Base-by-base conservation (phyloP, 139 green algal species). In the Mychonastes homosphaera region DNA sequence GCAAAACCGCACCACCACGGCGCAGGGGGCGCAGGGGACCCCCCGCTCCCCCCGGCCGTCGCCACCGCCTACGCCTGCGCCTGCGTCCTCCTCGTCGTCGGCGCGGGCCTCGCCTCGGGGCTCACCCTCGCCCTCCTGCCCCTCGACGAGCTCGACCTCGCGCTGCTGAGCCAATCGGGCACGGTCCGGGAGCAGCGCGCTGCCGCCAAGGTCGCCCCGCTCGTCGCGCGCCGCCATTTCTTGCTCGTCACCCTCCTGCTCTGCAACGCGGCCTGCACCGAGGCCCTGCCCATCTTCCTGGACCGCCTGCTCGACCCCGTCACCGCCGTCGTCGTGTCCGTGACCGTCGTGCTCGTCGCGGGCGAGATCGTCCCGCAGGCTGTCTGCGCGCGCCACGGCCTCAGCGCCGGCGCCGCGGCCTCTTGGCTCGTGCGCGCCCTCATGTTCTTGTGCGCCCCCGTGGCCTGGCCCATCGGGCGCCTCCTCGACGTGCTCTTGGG, bases 321-420 rank as follows among this genome's bases (percentile, higher is more conserved):
- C 6, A 77, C 72, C 1, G 84, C 85, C 23, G 73, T 94, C 18
- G 29, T 90, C 2, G 34, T 90, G 28, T 83, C 69, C 18, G 70
- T 88, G 12, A 73, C 64, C 0, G 67, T 69, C 4, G 72, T 90
- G 21, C 72, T 94, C 2, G 63, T 95, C 1, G 92, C 96, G 65
- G 90, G 90, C 2, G 85, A 95, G 75, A 86, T 92, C 49, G 72
- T 86, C 12, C 86, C 86, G 3, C 84, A 92, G 58, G 79, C 86
- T 0, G 33, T 88, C 2, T 97, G 89, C 78, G 83, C 84, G 0
- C 71, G 60, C 38, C 45, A 55, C 47, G 60, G 60, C 6, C 50
- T 67, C 4, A 29, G 19, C 18, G 53, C 60, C 38, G 60, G 60
- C 33, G 38, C 60, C 32, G 26, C 34, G 6, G 28, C 52, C 23